Percentiles rank a stretch among this genome's conserved stretches.
Conservation (phyloP, 768 basidiomycete genomes). For the Multifurca ochricompacta region DNA sequence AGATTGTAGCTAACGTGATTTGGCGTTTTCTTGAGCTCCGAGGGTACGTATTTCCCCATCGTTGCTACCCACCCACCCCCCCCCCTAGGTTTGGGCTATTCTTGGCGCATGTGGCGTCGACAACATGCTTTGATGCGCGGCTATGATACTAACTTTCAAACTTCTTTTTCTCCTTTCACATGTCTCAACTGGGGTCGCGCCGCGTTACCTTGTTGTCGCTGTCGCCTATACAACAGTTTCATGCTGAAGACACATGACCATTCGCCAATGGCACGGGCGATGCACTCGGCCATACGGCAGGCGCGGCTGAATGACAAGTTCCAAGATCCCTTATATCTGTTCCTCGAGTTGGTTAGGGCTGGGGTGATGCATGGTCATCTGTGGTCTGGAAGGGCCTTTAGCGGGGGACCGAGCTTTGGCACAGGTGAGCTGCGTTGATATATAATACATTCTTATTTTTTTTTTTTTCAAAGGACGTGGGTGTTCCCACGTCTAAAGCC, state of each 20-base stretch:
- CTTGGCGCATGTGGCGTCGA: constrained; percentile 19
- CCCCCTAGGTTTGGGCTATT: constrained; percentile 6
- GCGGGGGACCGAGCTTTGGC: constrained; percentile 93
- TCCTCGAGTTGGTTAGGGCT: constrained; percentile 92
- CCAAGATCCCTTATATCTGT: constrained; percentile 92
- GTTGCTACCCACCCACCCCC: too few relatives aligned
- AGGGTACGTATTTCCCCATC: constrained; percentile 52
- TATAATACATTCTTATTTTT: too few relatives aligned
- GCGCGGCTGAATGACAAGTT: constrained; percentile 94
- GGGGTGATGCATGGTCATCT: constrained; percentile 93
- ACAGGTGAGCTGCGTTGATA: constrained; percentile 63
- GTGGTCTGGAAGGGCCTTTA: constrained; percentile 83
- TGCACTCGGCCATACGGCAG: constrained; percentile 71
- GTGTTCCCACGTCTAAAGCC: constrained; percentile 23
- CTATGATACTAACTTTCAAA: constrained; percentile 6
- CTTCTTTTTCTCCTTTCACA: constrained; percentile 5
- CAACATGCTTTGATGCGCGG: constrained; percentile 16
- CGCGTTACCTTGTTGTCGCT: constrained; percentile 9
- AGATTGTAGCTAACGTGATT: constrained; percentile 95
- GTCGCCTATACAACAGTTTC: constrained; percentile 50
- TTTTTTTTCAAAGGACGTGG: constrained; percentile 17
- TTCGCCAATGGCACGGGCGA: constrained; percentile 83
- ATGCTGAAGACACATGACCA: constrained; percentile 83
- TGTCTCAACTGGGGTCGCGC: not conserved
- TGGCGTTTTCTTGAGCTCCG: constrained; percentile 96